Evolutionary conservation across 1,139 yeast genomes (phyloP).

Genomic region (Suhomyces choctaworum): DNA sequence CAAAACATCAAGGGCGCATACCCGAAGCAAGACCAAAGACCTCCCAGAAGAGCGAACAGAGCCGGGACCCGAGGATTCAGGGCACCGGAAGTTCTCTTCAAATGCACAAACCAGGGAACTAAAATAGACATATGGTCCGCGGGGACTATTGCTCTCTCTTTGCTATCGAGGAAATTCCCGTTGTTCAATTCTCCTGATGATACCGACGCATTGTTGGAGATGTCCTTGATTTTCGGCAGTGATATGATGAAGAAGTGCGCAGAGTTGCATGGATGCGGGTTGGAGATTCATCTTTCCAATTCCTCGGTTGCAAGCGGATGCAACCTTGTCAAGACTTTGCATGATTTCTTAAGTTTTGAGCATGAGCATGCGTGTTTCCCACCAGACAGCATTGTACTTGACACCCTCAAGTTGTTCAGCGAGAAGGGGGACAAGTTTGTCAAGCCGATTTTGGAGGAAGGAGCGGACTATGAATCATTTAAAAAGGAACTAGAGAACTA

Average conservation of each 20-base stretch:
- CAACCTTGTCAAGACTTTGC: constrained; percentile 35
- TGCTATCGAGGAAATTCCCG: constrained; percentile 75
- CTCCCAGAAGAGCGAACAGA: constrained; percentile 90
- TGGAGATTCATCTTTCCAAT: constrained; percentile 56
- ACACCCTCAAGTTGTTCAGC: constrained; percentile 37
- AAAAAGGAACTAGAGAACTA: constrained; percentile 28
- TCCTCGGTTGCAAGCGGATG: constrained; percentile 25
- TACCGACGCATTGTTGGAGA: constrained; percentile 83
- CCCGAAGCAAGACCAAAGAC: constrained; percentile 78
- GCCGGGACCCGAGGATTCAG: constrained; percentile 98
- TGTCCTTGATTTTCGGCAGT: constrained; percentile 80
- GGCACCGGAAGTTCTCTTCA: constrained; percentile 90
- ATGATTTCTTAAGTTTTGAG: constrained; percentile 35
- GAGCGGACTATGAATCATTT: constrained; percentile 17
- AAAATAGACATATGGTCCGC: constrained; percentile 92
- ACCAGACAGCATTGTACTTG: constrained; percentile 38
- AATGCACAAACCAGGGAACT: constrained; percentile 81
- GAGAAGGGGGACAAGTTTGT: constrained; percentile 28
- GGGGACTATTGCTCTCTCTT: constrained; percentile 78
- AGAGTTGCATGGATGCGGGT: constrained; percentile 81
- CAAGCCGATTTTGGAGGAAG: constrained; percentile 22
- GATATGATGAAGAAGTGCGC: constrained; percentile 77
- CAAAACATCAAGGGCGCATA: constrained; percentile 61
- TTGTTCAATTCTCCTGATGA: constrained; percentile 88
- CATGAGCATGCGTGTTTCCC: constrained; percentile 39